These are phyloP conservation scores for Metschnikowia corniflorae DNA, from an alignment of 805 yeast species.

Conservation along the genomic window DNA sequence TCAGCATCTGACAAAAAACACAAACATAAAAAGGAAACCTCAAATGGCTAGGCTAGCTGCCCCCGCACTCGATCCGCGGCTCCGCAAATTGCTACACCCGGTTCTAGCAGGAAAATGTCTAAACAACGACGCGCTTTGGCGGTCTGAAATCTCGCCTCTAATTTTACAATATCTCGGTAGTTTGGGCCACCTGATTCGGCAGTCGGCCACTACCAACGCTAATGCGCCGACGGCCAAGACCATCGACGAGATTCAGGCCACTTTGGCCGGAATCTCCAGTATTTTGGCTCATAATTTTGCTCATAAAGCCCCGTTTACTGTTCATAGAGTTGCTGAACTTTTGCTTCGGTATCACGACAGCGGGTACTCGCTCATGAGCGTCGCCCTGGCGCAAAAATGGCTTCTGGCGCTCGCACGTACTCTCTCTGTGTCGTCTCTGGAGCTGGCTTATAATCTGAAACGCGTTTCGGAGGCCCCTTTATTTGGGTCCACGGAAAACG, in stretches of 20 bases:
- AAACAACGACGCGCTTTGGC: conserved; percentile 16
- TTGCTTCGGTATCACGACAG: conserved; percentile 12
- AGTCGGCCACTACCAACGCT: conserved; percentile 7
- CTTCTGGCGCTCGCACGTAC: conserved; percentile 14
- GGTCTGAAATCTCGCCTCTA: conserved; percentile 8
- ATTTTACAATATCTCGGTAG: conserved; percentile 4
- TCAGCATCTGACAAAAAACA: background rate
- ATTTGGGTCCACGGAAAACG: background rate
- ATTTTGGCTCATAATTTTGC: conserved; percentile 27
- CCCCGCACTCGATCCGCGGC: conserved; percentile 10
- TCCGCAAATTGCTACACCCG: conserved; percentile 9
- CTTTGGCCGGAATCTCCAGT: conserved; percentile 6
- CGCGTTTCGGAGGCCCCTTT: conserved; percentile 2
- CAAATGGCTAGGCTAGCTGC: conserved; percentile 12
- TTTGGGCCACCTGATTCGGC: conserved; percentile 7
- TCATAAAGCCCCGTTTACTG: conserved; percentile 19
- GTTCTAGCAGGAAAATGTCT: conserved; percentile 11
- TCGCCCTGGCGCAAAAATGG: conserved; percentile 15
- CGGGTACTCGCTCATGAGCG: conserved; percentile 14
- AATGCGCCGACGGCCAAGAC: conserved; percentile 6
- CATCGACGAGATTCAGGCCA: conserved; percentile 6
- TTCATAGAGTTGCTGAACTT: conserved; percentile 18
- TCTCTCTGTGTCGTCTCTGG: conserved; percentile 13
- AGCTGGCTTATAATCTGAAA: conserved; percentile 3
- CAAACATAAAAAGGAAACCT: background rate